Conservation (phyloP, 2,329 filamentous ascomycete species). For the Tothia fuscella region DNA sequence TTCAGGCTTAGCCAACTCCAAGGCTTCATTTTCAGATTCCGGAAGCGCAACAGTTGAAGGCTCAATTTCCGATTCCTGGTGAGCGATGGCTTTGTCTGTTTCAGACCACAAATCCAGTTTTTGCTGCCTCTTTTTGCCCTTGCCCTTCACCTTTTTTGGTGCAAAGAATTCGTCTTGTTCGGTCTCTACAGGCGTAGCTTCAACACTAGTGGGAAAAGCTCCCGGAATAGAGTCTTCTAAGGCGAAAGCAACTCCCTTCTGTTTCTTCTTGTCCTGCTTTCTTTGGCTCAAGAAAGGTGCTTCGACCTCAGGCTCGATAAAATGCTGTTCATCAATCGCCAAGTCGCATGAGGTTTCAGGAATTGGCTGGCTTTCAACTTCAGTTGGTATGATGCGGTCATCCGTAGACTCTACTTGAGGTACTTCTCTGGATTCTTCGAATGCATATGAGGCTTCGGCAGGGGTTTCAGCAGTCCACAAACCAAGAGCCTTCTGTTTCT, state of each 20-base stretch:
- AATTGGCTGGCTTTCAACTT: neutral
- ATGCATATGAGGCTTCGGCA: too few species aligned
- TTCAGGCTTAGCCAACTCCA: neutral
- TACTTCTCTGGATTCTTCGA: too few species aligned
- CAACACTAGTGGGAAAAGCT: neutral
- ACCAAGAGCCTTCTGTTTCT: neutral
- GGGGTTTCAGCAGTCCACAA: too few species aligned
- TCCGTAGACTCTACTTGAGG: neutral
- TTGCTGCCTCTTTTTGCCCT: conserved; percentile 7
- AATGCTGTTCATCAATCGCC: too few species aligned
- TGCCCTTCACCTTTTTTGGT: conserved; percentile 8
- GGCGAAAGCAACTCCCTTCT: neutral
- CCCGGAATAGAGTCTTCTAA: neutral
- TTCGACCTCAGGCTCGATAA: too few species aligned
- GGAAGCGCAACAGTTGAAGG: neutral
- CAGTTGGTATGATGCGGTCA: neutral
- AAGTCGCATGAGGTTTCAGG: neutral
- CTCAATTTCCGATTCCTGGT: too few species aligned
- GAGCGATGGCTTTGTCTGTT: too few species aligned
- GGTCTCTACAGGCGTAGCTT: neutral
- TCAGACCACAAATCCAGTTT: neutral
- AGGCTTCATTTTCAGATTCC: neutral
- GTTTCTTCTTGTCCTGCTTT: neutral
- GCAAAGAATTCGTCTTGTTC: neutral
- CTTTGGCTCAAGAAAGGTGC: too few species aligned